These are phyloP conservation scores for Cercophora scortea DNA, from an alignment of 495 filamentous ascomycete species.

Conservation along the genomic window DNA sequence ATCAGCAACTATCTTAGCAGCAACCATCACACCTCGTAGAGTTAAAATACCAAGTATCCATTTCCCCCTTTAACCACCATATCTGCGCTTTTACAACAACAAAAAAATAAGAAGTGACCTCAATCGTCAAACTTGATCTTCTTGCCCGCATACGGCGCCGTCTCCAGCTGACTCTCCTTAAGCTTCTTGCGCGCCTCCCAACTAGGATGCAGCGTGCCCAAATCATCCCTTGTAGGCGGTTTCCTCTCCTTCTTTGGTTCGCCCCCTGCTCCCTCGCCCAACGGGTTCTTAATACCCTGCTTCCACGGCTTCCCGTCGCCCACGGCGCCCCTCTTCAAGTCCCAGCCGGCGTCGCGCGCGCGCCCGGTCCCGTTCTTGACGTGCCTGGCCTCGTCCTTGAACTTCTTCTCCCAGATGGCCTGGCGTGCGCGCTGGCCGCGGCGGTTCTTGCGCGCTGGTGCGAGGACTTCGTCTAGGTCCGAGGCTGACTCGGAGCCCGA, in stretches of 20 bases:
- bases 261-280: constrained; percentile 4
- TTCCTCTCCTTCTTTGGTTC: background rate
- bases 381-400: constrained; percentile 34
- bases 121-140: constrained; percentile 81
- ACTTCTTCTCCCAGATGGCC: constrained; percentile 89
- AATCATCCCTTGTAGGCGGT: constrained; percentile 49
- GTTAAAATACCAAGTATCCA: no score
- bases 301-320: constrained; percentile 38
- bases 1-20: no score
- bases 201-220: constrained; percentile 71
- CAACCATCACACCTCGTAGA: no score
- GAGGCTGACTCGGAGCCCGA: constrained; percentile 68
- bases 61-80: background rate
- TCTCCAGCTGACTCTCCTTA: constrained; percentile 58
- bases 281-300: constrained; percentile 26
- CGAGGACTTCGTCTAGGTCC: constrained; percentile 40
- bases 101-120: background rate
- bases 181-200: constrained; percentile 86
- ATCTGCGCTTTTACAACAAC: no score
- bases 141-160: constrained; percentile 68
- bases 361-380: constrained; percentile 10
- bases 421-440: constrained; percentile 82
- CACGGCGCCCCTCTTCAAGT: constrained; percentile 39
- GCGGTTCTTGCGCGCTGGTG: constrained; percentile 60
- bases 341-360: constrained; percentile 44